Conservation (phyloP, 2,329 filamentous ascomycete species). For the Fonsecaea monophora region DNA sequence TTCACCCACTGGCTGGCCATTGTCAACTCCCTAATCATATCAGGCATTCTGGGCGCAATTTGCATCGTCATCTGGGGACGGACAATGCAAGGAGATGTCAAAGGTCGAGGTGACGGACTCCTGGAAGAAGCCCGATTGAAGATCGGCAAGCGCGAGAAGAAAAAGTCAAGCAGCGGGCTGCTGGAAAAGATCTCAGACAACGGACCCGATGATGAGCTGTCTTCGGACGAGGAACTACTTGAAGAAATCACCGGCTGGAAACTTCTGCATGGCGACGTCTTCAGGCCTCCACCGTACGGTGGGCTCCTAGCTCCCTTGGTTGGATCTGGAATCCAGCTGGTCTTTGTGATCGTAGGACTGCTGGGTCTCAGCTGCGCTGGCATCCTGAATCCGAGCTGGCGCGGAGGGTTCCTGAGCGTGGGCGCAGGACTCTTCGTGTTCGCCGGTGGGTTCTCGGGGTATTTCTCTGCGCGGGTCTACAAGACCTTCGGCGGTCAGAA, state of each 20-base stretch:
- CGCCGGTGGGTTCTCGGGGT: conserved; percentile 82
- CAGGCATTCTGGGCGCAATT: conserved; percentile 76
- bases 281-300: conserved; percentile 73
- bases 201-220: conserved; percentile 54
- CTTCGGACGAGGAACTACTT: conserved; percentile 72
- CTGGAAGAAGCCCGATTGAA: conserved; percentile 71
- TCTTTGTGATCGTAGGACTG: conserved; percentile 79
- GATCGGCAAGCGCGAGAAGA: conserved; percentile 45
- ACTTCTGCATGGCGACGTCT: conserved; percentile 84
- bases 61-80: conserved; percentile 81
- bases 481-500: conserved; percentile 79
- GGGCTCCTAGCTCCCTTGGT: conserved; percentile 78
- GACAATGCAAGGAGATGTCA: conserved; percentile 80
- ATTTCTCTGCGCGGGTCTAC: conserved; percentile 83
- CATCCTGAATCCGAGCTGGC: conserved; percentile 82
- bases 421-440: conserved; percentile 83
- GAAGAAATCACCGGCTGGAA: conserved; percentile 91
- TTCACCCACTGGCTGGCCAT: conserved; percentile 89
- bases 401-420: conserved; percentile 87
- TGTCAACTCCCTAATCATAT: conserved; percentile 84
- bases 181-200: conserved; percentile 63
- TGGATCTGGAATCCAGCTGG: conserved; percentile 83
- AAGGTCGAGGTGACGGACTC: conserved; percentile 70
- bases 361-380: conserved; percentile 76
- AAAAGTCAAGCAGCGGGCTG: conserved; percentile 62